Evolutionary conservation across 495 filamentous ascomycete genomes (phyloP), one percentile per base, ranked within the genome.

Genomic region (Glonium stellatum): DNA sequence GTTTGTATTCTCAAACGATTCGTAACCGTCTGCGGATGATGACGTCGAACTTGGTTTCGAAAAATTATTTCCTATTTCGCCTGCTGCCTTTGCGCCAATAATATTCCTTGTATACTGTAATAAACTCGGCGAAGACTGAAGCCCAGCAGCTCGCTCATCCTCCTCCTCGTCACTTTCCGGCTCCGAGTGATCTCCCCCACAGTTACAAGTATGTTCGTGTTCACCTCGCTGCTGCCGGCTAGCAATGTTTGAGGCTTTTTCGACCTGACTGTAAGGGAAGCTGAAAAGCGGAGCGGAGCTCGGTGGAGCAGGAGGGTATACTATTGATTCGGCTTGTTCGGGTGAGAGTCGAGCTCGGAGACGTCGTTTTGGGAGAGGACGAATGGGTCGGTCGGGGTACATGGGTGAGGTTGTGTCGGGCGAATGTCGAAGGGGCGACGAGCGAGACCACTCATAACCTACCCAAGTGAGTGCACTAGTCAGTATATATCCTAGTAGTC

Each of bases 1-100:
- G 70, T 96, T 97, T 54, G 90, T 96, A 66, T 99, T 97, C 71
- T 99, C 93, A 67, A 96, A 95, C 18, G 88, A 92, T 69, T 97
- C 95, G 70, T 97, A 97, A 31, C 93, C 90, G 71, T 97, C 95
- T 5, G 81, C 83, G 8, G 78, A 67, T 25, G 72, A 71, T 31
- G 70, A 65, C 39, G 73, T 65, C 22, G 75, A 76, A 15, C 57
- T 64, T 1, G 74, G 68, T 39, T 68, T 69, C 41, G 66, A 62
- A 19, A 69, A 64, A n/a, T 36, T 42, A 22, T n/a, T 44, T 10
- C 39, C 51, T 11, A 31, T 58, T 15, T 51, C 57, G 9, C 25
- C 19, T 12, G 36, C 58, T 12, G 48, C 19, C 36, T 54, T 54
- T 18, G 34, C 25, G 18, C 54, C 58, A 11, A 60, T 8, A 0